Percentiles rank a stretch among this genome's conserved stretches.
Evolutionary conservation across 208 protist species (phyloP).

Genomic region (Novymonas esmeraldas): DNA sequence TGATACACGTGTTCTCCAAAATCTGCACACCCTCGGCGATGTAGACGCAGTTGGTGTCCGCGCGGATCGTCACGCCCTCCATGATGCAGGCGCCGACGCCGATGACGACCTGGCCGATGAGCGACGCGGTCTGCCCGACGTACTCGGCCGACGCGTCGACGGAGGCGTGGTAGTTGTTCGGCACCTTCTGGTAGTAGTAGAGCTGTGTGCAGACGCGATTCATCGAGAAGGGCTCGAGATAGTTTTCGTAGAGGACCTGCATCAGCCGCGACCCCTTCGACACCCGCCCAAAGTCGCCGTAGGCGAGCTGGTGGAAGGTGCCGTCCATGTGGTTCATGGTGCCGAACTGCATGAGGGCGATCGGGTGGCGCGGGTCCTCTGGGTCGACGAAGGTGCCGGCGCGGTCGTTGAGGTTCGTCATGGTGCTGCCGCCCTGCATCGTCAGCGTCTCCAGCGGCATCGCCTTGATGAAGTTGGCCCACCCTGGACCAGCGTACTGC

Average conservation of each 20-base stretch:
- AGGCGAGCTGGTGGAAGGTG: constrained; percentile 66
- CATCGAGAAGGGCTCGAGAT: constrained; percentile 89
- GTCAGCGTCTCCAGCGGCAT: constrained; percentile 75
- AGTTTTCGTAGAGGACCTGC: constrained; percentile 91
- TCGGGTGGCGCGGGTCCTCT: constrained; percentile 82
- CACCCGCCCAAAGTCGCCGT: constrained; percentile 66
- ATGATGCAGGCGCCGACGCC: constrained; percentile 80
- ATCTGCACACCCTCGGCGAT: constrained; percentile 85
- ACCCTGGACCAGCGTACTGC: constrained; percentile 83
- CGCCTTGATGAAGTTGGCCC: constrained; percentile 70
- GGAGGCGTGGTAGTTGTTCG: constrained; percentile 88
- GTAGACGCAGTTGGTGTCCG: constrained; percentile 87
- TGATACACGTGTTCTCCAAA: constrained; percentile 90
- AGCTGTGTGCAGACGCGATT: constrained; percentile 88
- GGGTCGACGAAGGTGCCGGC: constrained; percentile 76
- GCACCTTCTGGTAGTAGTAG: constrained; percentile 84
- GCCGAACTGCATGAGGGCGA: constrained; percentile 72
- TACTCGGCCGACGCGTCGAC: constrained; percentile 84
- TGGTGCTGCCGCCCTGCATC: constrained; percentile 73
- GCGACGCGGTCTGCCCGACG: constrained; percentile 78
- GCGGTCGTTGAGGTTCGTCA: constrained; percentile 85
- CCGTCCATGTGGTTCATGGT: constrained; percentile 65
- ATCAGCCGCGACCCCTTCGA: constrained; percentile 70
- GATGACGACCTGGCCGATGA: constrained; percentile 83
- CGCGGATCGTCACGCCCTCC: constrained; percentile 86